These are phyloP conservation scores for Primulina huaijiensis DNA, from an alignment of 257 asterid genomes.

Conservation along the genomic window DNA sequence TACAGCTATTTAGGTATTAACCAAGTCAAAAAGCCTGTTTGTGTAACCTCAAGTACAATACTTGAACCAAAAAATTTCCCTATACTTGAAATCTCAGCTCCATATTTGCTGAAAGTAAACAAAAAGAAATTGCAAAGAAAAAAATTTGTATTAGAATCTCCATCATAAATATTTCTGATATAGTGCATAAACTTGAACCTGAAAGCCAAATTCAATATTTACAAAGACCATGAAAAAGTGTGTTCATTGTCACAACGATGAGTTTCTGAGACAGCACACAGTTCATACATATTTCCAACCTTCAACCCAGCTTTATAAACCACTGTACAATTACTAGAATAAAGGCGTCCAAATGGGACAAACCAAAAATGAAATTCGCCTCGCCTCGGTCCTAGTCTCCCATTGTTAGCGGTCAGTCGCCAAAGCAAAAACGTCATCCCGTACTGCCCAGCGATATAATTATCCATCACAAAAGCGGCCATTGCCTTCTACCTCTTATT, in stretches of 20 bases:
- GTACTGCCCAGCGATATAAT: background rate
- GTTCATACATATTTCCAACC: background rate
- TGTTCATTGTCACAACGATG: background rate
- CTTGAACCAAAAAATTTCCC: too few species aligned
- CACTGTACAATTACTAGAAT: background rate
- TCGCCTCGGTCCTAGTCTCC: background rate
- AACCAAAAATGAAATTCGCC: background rate
- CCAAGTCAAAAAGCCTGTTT: too few species aligned
- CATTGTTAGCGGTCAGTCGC: background rate
- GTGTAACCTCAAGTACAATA: too few species aligned
- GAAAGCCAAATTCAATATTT: too few species aligned
- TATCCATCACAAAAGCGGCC: background rate
- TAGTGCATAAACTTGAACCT: too few species aligned
- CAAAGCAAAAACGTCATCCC: background rate
- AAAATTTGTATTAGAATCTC: too few species aligned
- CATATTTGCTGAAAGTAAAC: too few species aligned
- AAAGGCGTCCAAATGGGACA: background rate
- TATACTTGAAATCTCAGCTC: too few species aligned
- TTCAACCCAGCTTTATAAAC: background rate
- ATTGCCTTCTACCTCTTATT: background rate
- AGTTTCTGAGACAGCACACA: constrained; percentile 1
- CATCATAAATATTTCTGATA: too few species aligned
- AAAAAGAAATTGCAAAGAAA: too few species aligned
- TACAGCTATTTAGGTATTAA: too few species aligned
- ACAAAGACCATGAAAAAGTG: background rate